phyloP scores from a whole-genome alignment of 768 basidiomycete genomes.

The Termitomyces heimii region DNA sequence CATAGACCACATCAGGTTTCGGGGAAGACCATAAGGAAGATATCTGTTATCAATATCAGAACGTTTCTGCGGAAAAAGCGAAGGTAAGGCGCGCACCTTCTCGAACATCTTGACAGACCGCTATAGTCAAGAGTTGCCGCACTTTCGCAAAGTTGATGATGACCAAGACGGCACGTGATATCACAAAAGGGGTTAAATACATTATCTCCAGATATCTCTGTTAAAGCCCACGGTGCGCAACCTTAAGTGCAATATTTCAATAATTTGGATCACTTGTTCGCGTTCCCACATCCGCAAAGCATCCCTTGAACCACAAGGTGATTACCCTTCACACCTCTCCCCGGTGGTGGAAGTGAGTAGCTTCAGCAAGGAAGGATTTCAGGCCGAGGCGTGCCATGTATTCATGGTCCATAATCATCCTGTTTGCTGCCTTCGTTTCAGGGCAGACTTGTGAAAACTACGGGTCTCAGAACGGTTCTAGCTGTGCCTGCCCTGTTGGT shows the following conservation, averaged over 20 bases:
- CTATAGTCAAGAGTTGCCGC: not conserved
- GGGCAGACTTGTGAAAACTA: conserved; percentile 65
- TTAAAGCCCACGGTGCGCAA: no score
- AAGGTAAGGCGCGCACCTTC: conserved; percentile 23
- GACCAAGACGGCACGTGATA: not conserved
- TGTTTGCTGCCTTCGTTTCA: conserved; percentile 16
- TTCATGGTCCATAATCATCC: conserved; percentile 10
- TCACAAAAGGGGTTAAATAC: not conserved
- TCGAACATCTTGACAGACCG: conserved; percentile 31
- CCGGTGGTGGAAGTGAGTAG: not conserved
- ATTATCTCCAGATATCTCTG: not conserved
- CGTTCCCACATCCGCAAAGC: not conserved
- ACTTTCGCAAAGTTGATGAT: not conserved
- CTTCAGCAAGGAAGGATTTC: not conserved
- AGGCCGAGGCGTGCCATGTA: not conserved
- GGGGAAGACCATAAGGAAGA: conserved; percentile 49
- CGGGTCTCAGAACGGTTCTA: conserved; percentile 47
- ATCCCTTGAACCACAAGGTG: not conserved
- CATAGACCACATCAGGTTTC: conserved; percentile 40
- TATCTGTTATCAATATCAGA: conserved; percentile 26
- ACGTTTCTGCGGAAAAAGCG: not conserved
- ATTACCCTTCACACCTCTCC: not conserved
- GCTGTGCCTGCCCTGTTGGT: conserved; percentile 76
- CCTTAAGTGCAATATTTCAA: no score
- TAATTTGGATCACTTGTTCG: no score